Evolutionary conservation across 139 green algal genomes (phyloP), one percentile per base, ranked within the genome.

Genomic region (Chlamydomonas eustigma): DNA sequence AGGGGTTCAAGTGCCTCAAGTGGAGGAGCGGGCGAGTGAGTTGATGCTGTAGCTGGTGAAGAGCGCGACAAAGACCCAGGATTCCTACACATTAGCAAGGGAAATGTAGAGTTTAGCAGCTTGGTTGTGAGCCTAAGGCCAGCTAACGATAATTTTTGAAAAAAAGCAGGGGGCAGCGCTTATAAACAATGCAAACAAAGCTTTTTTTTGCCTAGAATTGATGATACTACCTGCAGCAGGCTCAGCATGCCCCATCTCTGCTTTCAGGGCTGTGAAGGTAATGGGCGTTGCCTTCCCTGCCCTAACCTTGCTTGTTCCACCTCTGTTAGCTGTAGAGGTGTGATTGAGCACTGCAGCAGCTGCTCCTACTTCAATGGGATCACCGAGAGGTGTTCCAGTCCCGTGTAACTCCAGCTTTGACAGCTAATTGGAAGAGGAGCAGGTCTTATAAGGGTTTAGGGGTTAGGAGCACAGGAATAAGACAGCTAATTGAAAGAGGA

Each of bases 371-470:
- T 96, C 91, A 38, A 95, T 96, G 8, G 91, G 90, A 71, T 94
- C 92, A 18, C 93, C 93, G n/a, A 97, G 84, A 3, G 90, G 77
- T 18, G 93, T 97, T 12, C 93, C 93, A 6, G 85, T 89, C 72
- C 93, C 93, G 58, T 96, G 91, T 84, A 94, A 87, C 69, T 91
- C 80, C 52, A 96, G 81, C 33, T 76, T 58, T 0, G 44, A 37
- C 1, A 85, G 25, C 2, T 71, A 65, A 8, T 31, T 4, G 25
- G n/a, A 68, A 58, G 44, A 58, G 44, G 44, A 18, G 44, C 12
- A 18, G 44, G 44, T 12, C 12, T 12, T 58, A 12, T 28, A 58
- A 18, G 44, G 44, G 44, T 12, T 12, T 28, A 18, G 44, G 44
- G 44, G 44, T 12, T 58, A 12, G 18, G 18, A 58, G 44, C 12